These are phyloP conservation scores for Pichia rugopelliculosa DNA, from an alignment of 805 yeast species.

Conservation along the genomic window DNA sequence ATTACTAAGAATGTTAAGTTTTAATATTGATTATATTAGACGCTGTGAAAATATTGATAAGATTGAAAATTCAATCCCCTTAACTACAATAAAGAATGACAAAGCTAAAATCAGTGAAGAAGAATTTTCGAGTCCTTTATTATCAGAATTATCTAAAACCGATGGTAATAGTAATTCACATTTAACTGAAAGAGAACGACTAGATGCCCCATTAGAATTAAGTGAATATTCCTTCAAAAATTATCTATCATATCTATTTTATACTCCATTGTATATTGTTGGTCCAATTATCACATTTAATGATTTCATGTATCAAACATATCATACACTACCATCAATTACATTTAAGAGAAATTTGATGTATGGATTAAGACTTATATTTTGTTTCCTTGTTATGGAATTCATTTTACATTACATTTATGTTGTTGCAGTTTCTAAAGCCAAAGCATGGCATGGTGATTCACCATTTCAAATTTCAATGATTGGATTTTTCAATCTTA, in stretches of 20 bases:
- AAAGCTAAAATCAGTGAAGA: constrained; percentile 16
- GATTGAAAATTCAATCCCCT: constrained; percentile 4
- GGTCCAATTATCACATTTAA: constrained; percentile 94
- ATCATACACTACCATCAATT: constrained; percentile 53
- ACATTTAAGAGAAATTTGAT: constrained; percentile 41
- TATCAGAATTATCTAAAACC: not conserved
- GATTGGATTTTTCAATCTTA: constrained; percentile 87
- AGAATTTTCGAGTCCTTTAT: not conserved
- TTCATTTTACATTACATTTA: constrained; percentile 78
- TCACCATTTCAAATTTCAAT: constrained; percentile 90
- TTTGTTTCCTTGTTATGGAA: constrained; percentile 86
- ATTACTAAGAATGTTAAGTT: constrained; percentile 75
- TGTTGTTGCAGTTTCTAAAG: constrained; percentile 87
- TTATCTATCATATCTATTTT: constrained; percentile 68
- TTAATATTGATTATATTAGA: constrained; percentile 65
- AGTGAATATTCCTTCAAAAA: constrained; percentile 56
- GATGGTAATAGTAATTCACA: constrained; percentile 4
- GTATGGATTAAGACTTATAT: constrained; percentile 60
- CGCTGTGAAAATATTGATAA: constrained; percentile 21
- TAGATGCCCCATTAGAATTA: constrained; percentile 54
- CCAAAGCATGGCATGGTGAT: constrained; percentile 83
- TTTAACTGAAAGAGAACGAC: constrained; percentile 55
- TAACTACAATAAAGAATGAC: not conserved
- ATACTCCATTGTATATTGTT: constrained; percentile 87
- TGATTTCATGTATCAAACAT: constrained; percentile 75